Evolutionary conservation across 208 protist genomes (phyloP), one percentile per base, ranked within the genome.

Genomic region (Crithidia thermophila): DNA sequence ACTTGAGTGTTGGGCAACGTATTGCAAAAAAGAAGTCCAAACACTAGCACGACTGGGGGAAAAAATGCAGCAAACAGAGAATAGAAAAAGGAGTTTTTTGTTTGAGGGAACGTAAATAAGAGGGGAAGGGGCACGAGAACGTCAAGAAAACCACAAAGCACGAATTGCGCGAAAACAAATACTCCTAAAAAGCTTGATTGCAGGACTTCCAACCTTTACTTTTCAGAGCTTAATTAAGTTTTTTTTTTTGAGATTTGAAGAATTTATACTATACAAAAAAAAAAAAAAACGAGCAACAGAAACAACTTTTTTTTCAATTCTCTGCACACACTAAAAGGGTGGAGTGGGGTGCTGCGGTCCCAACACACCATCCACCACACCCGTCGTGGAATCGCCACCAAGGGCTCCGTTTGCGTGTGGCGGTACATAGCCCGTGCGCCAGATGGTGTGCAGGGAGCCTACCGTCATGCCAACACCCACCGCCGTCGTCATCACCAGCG

Each of bases 391-490:
- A 25, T 34, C 25, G 0, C 25, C 21, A 16, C 27, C 45, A 4
- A 1, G 9, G 11, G 45, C 43, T 18, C 20, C n/a, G n/a, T n/a
- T 58, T 20, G 45, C 39, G 21, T 30, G 34, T 59, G 60, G 42
- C 1, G 60, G 45, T 31, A 69, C 55, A 47, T 83, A 82, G 11
- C 81, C 84, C 3, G 84, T 89, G 33, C 62, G 56, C 51, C 57
- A 66, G 31, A 95, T 92, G 0, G 75, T 81, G 72, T 93, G 87
- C 36, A 91, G 49, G 0, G 87, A 87, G 13, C 75, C 87, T 16
- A 83, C 42, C 4, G 72, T 84, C 46, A 85, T 71, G 28, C 67
- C 67, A 13, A 85, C 33, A 13, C 72, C 70, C 16, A 91, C 20
- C 9, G 53, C 65, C 1, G 74, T 50, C 20, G 70, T 82, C 78